These are phyloP conservation scores for Colletotrichum destructivum DNA, from an alignment of 2,329 filamentous ascomycete species.

Conservation along the genomic window DNA sequence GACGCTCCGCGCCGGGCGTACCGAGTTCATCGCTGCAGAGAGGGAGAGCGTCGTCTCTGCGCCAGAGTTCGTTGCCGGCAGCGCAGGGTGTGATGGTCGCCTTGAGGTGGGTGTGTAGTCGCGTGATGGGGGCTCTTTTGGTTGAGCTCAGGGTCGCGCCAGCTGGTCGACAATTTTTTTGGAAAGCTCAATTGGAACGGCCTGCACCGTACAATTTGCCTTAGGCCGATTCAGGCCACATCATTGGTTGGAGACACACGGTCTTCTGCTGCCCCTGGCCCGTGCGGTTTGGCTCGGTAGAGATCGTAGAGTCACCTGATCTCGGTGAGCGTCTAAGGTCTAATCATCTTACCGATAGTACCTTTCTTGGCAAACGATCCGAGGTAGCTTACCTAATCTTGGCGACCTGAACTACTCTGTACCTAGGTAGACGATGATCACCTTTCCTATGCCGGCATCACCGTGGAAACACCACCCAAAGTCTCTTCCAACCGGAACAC, in stretches of 20 bases:
- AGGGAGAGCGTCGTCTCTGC: constrained; percentile 31
- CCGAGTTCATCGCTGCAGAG: constrained; percentile 66
- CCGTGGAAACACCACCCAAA: background rate
- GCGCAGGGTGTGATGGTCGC: constrained; percentile 33
- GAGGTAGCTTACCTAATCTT: constrained; percentile 26
- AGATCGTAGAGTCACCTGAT: constrained; percentile 24
- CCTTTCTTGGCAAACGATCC: constrained; percentile 4
- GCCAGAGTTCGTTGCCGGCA: constrained; percentile 35
- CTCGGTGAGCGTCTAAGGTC: background rate
- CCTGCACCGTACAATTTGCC: constrained; percentile 18
- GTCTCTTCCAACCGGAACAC: constrained; percentile 11
- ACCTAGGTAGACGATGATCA: constrained; percentile 6
- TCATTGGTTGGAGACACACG: constrained; percentile 26
- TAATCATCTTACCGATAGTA: background rate
- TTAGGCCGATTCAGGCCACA: constrained; percentile 19
- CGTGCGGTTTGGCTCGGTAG: background rate
- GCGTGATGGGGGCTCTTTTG: constrained; percentile 31
- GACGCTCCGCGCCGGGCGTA: constrained; percentile 69
- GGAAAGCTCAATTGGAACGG: constrained; percentile 39
- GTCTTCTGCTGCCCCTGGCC: constrained; percentile 2
- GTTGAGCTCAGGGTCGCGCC: constrained; percentile 36
- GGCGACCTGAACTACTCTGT: background rate
- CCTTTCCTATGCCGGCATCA: constrained; percentile 3
- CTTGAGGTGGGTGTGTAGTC: constrained; percentile 27
- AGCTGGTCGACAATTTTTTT: constrained; percentile 44